phyloP scores from a whole-genome alignment of 2,329 filamentous ascomycete genomes.

The Lachnellula suecica region DNA sequence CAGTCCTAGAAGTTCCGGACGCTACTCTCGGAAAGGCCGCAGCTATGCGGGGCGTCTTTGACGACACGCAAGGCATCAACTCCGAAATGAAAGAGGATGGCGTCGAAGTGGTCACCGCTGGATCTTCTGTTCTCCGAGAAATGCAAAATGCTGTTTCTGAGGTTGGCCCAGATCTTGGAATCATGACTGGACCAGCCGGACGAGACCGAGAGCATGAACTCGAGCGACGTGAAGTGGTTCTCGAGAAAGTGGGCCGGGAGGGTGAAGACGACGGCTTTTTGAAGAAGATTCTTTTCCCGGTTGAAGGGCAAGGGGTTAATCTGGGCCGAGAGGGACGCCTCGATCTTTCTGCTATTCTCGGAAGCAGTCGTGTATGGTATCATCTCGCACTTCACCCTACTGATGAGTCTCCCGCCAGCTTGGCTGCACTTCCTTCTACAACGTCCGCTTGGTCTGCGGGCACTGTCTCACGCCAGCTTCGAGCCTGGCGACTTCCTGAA shows the following conservation, averaged over 20 bases:
- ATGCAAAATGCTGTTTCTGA: slow-evolving; percentile 81
- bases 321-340: slow-evolving; percentile 77
- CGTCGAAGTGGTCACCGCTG: slow-evolving; percentile 69
- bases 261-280: slow-evolving; percentile 81
- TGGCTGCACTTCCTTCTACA: slow-evolving; percentile 70
- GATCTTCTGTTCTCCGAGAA: slow-evolving; percentile 82
- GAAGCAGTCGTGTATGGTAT: slow-evolving; percentile 91
- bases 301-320: slow-evolving; percentile 74
- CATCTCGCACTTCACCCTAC: slow-evolving; percentile 90
- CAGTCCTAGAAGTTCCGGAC: slow-evolving; percentile 81
- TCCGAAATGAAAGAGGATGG: slow-evolving; percentile 97
- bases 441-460: slow-evolving; percentile 93
- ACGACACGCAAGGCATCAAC: slow-evolving; percentile 91
- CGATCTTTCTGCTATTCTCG: slow-evolving; percentile 71
- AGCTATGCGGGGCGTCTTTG: slow-evolving; percentile 88
- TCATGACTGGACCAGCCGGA: slow-evolving; percentile 64
- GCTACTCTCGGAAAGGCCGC: slow-evolving; percentile 81
- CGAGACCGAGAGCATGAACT: slow-evolving; percentile 75
- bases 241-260: slow-evolving; percentile 85
- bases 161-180: slow-evolving; percentile 76
- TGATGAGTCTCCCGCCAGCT: slow-evolving; percentile 74
- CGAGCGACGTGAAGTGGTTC: slow-evolving; percentile 77
- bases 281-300: slow-evolving; percentile 76
- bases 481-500: slow-evolving; percentile 89
- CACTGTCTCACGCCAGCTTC: slow-evolving; percentile 86